Base-by-base conservation (phyloP, 2,329 filamentous ascomycete genomes). In the Herpotrichia juniperi region DNA sequence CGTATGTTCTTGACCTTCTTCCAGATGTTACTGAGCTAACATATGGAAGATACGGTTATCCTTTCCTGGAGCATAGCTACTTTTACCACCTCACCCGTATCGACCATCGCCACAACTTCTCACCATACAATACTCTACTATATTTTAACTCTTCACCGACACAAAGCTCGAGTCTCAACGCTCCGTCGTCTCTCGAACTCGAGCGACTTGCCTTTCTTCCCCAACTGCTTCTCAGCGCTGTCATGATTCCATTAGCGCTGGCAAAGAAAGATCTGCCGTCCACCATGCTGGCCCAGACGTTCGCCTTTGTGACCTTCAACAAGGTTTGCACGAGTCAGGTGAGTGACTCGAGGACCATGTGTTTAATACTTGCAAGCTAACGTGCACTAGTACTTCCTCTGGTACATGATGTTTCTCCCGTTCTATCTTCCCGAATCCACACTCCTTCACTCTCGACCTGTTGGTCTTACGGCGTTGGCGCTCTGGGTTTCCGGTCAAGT, bases 311-410 rank as follows among this genome's bases (percentile, higher is more conserved):
- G 3, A 88, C 92, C 0, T 97, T 97, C 64, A 99, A 99, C 78
- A 99, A 99, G 78, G 94, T 99, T 56, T 97, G 93, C 81, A 99
- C 94, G 2, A 96, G 92, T 67, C 93, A 97, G 83, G 91, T 94
- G 83, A 58, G 82, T 69, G 12, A 21, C 16, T 49, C 30, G 47
- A 25, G 14, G 30, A 39, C n/a, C 14, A 8, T n/a, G n/a, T n/a
- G n/a, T 25, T 45, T 10, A 6, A 26, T 19, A 14, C 14, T 10
- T 30, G 6, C 25, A 10, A 26, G 30, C 46, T 45, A 28, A 52
- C 48, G 55, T 16, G 57, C 28, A 8, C 4, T 44, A 96, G 91
- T 99, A 99, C 73, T 99, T 99, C 74, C 83, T 99, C 44, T 99
- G 94, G 94, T 97, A 99, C 75, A 87, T 97, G 75, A 85, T 97